Conservation (phyloP, 352 stramenopile species). For the Thraustochytrium sp. region DNA sequence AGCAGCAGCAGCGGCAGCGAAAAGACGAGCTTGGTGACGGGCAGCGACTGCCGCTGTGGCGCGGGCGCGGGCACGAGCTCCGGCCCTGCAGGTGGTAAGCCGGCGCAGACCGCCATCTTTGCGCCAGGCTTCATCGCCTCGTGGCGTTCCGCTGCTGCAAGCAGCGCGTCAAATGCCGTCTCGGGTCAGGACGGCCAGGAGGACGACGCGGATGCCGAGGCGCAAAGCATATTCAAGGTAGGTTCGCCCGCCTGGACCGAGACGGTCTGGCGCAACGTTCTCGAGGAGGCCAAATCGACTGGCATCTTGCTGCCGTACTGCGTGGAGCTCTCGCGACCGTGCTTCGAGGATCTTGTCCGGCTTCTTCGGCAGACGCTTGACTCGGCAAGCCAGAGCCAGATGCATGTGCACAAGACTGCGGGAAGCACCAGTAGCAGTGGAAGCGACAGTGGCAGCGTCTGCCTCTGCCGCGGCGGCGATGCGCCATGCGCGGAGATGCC, state of each 20-base stretch:
- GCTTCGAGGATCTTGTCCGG: background rate
- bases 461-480: background rate
- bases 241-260: background rate
- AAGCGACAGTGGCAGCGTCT: background rate
- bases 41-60: no score
- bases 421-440: no score
- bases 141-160: background rate
- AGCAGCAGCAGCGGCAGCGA: no score
- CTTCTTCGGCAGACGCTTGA: background rate
- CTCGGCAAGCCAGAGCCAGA: background rate
- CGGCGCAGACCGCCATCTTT: background rate
- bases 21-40: no score
- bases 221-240: background rate
- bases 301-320: conserved; percentile 1
- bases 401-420: background rate
- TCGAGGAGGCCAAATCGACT: background rate
- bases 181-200: background rate
- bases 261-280: conserved; percentile 6
- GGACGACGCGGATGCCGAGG: background rate
- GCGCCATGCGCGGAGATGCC: background rate
- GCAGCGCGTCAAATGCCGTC: background rate
- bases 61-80: no score
- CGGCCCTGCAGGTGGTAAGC: no score
- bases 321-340: background rate
- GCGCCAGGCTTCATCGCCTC: background rate